Percentiles rank a stretch among this genome's conserved stretches.
phyloP scores from a whole-genome alignment of 2,329 filamentous ascomycete species.

The Colletotrichum siamense region DNA sequence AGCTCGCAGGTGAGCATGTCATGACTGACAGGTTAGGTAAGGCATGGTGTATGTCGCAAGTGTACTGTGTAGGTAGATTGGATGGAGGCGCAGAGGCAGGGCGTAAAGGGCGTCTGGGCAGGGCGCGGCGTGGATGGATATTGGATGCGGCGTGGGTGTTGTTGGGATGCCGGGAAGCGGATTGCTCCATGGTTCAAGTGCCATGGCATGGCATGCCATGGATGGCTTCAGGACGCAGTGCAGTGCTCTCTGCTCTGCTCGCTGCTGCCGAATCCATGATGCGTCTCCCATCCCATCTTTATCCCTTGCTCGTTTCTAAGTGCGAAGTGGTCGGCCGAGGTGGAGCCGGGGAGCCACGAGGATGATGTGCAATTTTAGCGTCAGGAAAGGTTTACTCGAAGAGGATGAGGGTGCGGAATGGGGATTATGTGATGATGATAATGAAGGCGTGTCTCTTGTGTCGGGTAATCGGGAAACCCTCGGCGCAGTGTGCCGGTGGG shows the following conservation, averaged over 20 bases:
- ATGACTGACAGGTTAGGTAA: neutral
- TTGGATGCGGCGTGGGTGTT: neutral
- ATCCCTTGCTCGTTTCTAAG: neutral
- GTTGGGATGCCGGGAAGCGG: neutral
- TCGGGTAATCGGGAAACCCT: neutral
- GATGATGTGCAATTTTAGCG: neutral
- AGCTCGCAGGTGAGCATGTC: neutral
- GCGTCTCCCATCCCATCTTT: neutral
- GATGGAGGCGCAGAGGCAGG: neutral
- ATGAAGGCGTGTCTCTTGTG: neutral
- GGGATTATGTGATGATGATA: neutral
- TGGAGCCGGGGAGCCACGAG: neutral
- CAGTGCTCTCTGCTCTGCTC: neutral
- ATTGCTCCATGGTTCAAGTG: neutral
- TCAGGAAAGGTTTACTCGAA: neutral
- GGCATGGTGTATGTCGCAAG: neutral
- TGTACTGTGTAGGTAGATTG: neutral
- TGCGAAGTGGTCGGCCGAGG: neutral
- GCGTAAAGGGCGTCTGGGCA: neutral
- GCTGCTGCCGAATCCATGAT: neutral
- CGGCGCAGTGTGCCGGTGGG: neutral
- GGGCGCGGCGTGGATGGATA: neutral
- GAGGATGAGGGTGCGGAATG: neutral
- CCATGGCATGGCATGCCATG: neutral
- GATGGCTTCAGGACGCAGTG: neutral